Percentiles rank a stretch among this genome's conserved stretches.
Conservation (phyloP, 148 eudicot species). For the Oxyria digyna region DNA sequence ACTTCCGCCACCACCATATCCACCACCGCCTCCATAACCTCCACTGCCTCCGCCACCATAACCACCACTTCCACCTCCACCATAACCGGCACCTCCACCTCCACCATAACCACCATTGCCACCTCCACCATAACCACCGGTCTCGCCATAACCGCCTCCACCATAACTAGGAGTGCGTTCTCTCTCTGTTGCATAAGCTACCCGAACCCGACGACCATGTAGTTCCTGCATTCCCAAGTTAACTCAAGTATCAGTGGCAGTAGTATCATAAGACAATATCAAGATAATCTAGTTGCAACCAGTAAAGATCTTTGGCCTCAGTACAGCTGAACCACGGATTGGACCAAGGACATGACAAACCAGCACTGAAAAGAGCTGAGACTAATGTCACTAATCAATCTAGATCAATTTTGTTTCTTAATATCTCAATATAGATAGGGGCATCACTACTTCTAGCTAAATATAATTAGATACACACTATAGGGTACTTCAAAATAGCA, state of each 20-base stretch:
- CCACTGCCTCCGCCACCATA: conserved; percentile 15
- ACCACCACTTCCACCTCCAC: conserved; percentile 22
- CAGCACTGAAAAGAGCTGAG: not conserved
- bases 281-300: not conserved
- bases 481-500: too few relatives aligned
- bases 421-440: not conserved
- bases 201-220: conserved; percentile 65
- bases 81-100: conserved; percentile 13
- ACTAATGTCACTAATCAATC: too few relatives aligned
- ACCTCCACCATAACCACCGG: conserved; percentile 12
- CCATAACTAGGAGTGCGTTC: conserved; percentile 28
- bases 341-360: too few relatives aligned
- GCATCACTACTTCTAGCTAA: too few relatives aligned
- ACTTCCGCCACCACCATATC: conserved; percentile 8
- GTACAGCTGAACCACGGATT: too few relatives aligned
- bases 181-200: conserved; percentile 75
- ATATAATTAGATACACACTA: too few relatives aligned
- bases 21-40: not conserved
- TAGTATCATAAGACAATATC: not conserved
- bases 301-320: not conserved
- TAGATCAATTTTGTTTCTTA: too few relatives aligned
- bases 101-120: conserved; percentile 21
- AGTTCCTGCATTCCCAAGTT: conserved; percentile 38
- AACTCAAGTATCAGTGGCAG: not conserved
- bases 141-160: conserved; percentile 11